Percentiles rank a stretch among this genome's conserved stretches.
Conservation (phyloP, 176 grass and related monocot species). For the Pontederia crassipes region DNA sequence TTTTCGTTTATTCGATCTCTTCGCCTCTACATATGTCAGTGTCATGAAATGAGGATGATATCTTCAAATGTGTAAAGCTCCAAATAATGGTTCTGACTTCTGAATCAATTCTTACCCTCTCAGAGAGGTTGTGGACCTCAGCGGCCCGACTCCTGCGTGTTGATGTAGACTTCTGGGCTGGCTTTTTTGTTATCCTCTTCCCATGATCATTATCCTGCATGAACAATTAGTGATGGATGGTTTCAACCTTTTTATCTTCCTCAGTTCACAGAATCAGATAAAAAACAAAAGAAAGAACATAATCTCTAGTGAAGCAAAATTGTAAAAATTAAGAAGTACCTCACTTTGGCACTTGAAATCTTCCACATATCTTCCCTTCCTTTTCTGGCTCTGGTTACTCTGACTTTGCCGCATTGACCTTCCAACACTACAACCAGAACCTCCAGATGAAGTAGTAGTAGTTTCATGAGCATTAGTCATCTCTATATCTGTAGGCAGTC, state of each 20-base stretch:
- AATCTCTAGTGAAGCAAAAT: neutral
- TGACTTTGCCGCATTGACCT: neutral
- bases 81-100: neutral
- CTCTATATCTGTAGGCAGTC: neutral
- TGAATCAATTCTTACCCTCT: constrained; percentile 41
- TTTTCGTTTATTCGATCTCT: constrained; percentile 94
- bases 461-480: neutral
- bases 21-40: constrained; percentile 42
- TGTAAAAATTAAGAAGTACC: constrained; percentile 28
- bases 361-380: constrained; percentile 25
- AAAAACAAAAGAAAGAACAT: neutral
- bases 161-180: constrained; percentile 19
- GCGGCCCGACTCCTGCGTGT: constrained; percentile 72
- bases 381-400: constrained; percentile 8
- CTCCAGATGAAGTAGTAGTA: neutral
- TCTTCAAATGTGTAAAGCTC: neutral
- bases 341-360: constrained; percentile 38
- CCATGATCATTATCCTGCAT: constrained; percentile 44
- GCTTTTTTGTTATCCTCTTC: constrained; percentile 22
- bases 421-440: constrained; percentile 1
- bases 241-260: constrained; percentile 17
- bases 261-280: constrained; percentile 1
- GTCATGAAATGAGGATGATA: constrained; percentile 7
- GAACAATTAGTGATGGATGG: no score
- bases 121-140: constrained; percentile 82